Conservation (phyloP, 345 rosid genomes). For the Passiflora organensis region DNA sequence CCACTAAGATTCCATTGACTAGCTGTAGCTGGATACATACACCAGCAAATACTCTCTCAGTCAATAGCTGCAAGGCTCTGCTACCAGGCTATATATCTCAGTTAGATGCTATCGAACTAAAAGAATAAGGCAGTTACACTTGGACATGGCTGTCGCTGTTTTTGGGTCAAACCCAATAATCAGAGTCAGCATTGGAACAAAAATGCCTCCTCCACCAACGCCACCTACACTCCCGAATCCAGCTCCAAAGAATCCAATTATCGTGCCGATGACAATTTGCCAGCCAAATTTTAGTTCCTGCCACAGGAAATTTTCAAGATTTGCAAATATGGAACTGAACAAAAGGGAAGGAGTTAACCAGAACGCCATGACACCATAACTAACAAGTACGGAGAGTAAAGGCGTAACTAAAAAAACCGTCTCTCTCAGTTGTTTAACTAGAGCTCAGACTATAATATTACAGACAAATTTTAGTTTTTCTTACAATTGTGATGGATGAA, state of each 20-base stretch:
- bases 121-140: conserved; percentile 2
- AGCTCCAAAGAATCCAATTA: conserved; percentile 30
- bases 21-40: no score
- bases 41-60: no score
- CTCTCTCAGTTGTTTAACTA: no score
- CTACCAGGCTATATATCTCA: no score
- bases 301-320: background rate
- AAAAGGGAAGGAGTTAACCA: background rate
- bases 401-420: no score
- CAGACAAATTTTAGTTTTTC: no score
- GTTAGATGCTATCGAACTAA: background rate
- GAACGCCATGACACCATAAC: background rate
- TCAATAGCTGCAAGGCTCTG: no score
- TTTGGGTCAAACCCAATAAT: conserved; percentile 33
- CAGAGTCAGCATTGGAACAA: conserved; percentile 26
- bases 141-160: conserved; percentile 30
- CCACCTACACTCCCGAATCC: conserved; percentile 35
- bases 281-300: conserved; percentile 4
- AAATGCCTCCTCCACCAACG: conserved; percentile 34
- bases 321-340: background rate
- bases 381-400: no score
- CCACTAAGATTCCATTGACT: background rate
- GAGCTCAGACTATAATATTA: no score
- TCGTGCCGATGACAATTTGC: conserved; percentile 8
- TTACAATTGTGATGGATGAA: background rate